These are phyloP conservation scores for Canavalia gladiata DNA, from an alignment of 306 rosid genomes.

Conservation along the genomic window DNA sequence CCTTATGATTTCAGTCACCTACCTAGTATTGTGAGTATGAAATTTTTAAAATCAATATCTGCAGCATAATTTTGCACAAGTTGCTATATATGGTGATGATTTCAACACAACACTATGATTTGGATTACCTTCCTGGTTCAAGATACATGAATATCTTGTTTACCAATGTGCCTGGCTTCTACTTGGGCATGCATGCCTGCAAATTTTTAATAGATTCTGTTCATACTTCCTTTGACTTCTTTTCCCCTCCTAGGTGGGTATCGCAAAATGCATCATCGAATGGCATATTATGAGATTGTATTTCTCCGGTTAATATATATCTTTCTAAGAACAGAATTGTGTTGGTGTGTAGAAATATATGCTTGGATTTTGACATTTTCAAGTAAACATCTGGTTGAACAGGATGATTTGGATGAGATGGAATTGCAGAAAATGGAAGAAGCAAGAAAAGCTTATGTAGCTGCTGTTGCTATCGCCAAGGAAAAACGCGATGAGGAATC, in stretches of 20 bases:
- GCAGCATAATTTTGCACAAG: conserved; percentile 18
- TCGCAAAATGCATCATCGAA: conserved; percentile 8
- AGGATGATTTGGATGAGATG: conserved; percentile 86
- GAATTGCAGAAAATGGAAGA: conserved; percentile 79
- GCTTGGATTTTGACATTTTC: not conserved
- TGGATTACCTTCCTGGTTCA: conserved; percentile 53
- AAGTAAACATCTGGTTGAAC: conserved; percentile 44
- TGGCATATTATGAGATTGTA: conserved; percentile 7
- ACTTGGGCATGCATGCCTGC: conserved; percentile 15
- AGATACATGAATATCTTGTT: conserved; percentile 44
- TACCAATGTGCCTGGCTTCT: conserved; percentile 1
- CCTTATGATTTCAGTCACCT: conserved; percentile 48
- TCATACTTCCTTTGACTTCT: conserved; percentile 10
- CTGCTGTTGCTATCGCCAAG: conserved; percentile 75
- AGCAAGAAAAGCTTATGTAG: conserved; percentile 77
- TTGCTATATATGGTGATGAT: conserved; percentile 40
- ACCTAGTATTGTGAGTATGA: conserved; percentile 52
- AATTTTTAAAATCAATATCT: conserved; percentile 38
- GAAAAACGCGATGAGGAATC: conserved; percentile 91
- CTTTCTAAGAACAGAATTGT: conserved; percentile 13
- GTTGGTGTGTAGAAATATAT: conserved; percentile 27
- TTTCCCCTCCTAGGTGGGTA: conserved; percentile 3
- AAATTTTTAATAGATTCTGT: conserved; percentile 19
- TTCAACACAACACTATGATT: conserved; percentile 47
- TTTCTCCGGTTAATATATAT: conserved; percentile 10